Conservation (phyloP, 306 rosid species). For the Cucurbita maxima region DNA sequence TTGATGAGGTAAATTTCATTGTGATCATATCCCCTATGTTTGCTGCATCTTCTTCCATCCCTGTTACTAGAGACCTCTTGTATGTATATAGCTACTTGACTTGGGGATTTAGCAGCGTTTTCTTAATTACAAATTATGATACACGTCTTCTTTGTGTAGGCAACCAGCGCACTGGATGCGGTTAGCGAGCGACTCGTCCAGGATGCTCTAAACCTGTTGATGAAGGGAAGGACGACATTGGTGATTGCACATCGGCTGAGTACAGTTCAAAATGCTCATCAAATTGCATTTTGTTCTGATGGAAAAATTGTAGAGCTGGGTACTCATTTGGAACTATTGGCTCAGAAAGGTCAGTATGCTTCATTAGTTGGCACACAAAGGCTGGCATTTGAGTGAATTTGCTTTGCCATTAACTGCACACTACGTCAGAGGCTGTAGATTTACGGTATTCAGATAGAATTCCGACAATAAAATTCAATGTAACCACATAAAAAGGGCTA, state of each 20-base stretch:
- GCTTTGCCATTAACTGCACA: neutral
- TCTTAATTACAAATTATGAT: neutral
- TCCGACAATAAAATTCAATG: neutral
- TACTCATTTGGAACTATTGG: slow-evolving; percentile 60
- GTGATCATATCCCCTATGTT: neutral
- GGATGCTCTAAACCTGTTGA: slow-evolving; percentile 59
- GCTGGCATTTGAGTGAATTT: slow-evolving; percentile 69
- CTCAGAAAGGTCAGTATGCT: slow-evolving; percentile 71
- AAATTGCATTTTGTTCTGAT: slow-evolving; percentile 61
- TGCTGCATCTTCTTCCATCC: neutral
- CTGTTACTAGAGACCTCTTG: neutral
- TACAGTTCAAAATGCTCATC: slow-evolving; percentile 84
- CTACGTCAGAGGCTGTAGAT: neutral
- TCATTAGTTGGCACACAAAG: slow-evolving; percentile 75
- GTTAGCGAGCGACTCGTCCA: slow-evolving; percentile 84
- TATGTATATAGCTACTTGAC: neutral
- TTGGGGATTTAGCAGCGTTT: neutral
- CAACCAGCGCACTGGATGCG: slow-evolving; percentile 85
- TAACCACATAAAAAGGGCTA: neutral
- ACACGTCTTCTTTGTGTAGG: slow-evolving; percentile 29
- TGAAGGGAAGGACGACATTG: slow-evolving; percentile 81
- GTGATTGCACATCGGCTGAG: slow-evolving; percentile 89
- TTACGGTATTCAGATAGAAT: neutral
- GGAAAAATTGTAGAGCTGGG: slow-evolving; percentile 70
- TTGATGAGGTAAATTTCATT: slow-evolving; percentile 52